Percentiles rank a stretch among this genome's conserved stretches.
Conservation (phyloP, 2,329 filamentous ascomycete species). For the Herpotrichia juniperi region DNA sequence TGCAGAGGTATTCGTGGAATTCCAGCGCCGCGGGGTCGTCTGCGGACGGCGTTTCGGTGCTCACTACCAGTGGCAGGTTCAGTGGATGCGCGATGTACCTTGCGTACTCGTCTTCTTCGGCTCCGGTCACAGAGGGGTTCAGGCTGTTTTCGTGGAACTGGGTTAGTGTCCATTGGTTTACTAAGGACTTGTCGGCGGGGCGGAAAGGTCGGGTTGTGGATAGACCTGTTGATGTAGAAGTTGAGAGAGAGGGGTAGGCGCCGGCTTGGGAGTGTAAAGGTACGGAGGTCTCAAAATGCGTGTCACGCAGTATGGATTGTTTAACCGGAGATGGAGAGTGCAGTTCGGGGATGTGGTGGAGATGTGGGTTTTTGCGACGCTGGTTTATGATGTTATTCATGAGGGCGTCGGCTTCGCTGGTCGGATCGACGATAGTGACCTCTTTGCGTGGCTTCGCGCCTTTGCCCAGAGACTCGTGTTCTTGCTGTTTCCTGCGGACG, state of each 20-base stretch:
- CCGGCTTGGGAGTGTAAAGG: slow-evolving; percentile 19
- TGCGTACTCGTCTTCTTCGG: slow-evolving; percentile 84
- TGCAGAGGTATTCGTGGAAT: slow-evolving; percentile 81
- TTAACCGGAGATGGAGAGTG: slow-evolving; percentile 42
- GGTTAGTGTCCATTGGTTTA: slow-evolving; percentile 86
- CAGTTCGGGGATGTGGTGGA: slow-evolving; percentile 23
- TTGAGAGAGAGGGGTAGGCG: slow-evolving; percentile 30
- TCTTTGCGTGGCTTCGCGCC: slow-evolving; percentile 69
- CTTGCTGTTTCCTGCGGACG: slow-evolving; percentile 63
- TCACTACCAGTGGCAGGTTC: slow-evolving; percentile 82
- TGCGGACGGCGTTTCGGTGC: slow-evolving; percentile 64
- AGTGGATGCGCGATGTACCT: slow-evolving; percentile 88
- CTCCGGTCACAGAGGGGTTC: slow-evolving; percentile 77
- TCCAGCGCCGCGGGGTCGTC: slow-evolving; percentile 63
- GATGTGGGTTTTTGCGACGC: slow-evolving; percentile 26
- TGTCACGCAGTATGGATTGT: slow-evolving; percentile 51
- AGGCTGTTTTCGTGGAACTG: slow-evolving; percentile 86
- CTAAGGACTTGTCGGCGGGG: slow-evolving; percentile 77
- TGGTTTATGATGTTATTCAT: slow-evolving; percentile 23
- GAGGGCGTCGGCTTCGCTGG: slow-evolving; percentile 43
- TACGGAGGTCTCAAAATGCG: slow-evolving; percentile 42
- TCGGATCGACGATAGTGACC: slow-evolving; percentile 71
- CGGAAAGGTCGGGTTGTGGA: slow-evolving; percentile 42
- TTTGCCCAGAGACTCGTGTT: slow-evolving; percentile 65
- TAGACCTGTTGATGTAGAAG: slow-evolving; percentile 34